phyloP scores from a whole-genome alignment of 306 rosid species.

The Sechiopsis laciniata region DNA sequence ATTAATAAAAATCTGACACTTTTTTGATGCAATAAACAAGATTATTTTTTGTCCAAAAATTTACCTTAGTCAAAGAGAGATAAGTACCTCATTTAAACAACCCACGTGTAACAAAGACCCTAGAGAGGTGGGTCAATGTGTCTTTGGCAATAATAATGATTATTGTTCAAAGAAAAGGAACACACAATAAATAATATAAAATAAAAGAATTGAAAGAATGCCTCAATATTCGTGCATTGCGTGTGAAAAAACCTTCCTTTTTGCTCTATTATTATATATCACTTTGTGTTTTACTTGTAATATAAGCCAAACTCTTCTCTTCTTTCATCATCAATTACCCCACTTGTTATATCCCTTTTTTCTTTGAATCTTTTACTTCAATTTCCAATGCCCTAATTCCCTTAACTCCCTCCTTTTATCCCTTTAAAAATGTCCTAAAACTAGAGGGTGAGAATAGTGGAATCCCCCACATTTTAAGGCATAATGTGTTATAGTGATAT shows the following conservation, averaged over 20 bases:
- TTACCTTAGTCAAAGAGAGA: not conserved
- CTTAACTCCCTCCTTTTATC: not conserved
- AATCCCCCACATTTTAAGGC: slow-evolving; percentile 7
- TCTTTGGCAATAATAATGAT: not conserved
- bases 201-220: not conserved
- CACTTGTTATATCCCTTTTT: too few species aligned
- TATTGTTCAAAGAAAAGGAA: not conserved
- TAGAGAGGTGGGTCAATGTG: not conserved
- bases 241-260: not conserved
- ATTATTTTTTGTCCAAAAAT: too few species aligned
- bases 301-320: not conserved
- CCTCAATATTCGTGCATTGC: slow-evolving; percentile 20
- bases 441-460: not conserved
- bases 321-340: slow-evolving; percentile 9
- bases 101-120: not conserved
- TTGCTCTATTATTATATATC: not conserved
- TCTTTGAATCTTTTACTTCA: slow-evolving; percentile 3
- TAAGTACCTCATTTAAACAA: too few species aligned
- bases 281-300: slow-evolving; percentile 1
- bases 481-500: not conserved
- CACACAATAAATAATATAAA: not conserved
- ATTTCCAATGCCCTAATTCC: slow-evolving; percentile 13
- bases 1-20: too few species aligned
- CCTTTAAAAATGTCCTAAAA: not conserved
- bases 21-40: too few species aligned